These are phyloP conservation scores for Podospora tetraspora DNA, from an alignment of 495 filamentous ascomycete genomes.

Conservation along the genomic window DNA sequence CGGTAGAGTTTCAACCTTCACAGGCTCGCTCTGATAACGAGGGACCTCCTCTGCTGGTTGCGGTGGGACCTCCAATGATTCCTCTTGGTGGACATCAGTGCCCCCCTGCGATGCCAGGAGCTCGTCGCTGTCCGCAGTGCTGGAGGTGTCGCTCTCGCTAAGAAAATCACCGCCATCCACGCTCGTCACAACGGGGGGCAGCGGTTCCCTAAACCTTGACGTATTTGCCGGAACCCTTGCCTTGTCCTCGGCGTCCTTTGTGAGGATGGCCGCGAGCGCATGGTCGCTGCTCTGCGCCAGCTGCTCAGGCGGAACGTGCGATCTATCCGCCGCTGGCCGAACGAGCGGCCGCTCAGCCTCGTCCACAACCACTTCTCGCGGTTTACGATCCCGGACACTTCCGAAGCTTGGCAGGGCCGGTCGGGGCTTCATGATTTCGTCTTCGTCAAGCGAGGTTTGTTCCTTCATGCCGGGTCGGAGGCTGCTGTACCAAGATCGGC, in stretches of 20 bases:
- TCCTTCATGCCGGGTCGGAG: conserved; percentile 49
- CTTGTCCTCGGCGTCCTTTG: conserved; percentile 40
- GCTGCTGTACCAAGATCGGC: conserved; percentile 50
- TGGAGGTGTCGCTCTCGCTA: conserved; percentile 39
- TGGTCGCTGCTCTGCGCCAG: conserved; percentile 59
- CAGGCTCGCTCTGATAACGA: not conserved
- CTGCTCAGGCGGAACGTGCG: conserved; percentile 18
- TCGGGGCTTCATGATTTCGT: conserved; percentile 69
- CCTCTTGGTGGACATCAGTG: not conserved
- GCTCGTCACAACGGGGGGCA: conserved; percentile 62
- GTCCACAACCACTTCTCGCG: conserved; percentile 23
- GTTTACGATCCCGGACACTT: conserved; percentile 58
- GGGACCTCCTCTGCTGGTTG: not conserved
- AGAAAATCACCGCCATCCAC: conserved; percentile 56
- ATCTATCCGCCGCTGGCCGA: conserved; percentile 36
- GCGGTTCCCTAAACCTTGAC: conserved; percentile 49
- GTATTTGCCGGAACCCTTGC: conserved; percentile 42
- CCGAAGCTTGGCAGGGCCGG: conserved; percentile 79
- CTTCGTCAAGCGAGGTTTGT: conserved; percentile 46
- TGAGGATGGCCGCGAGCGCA: conserved; percentile 54
- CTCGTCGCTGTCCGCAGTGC: conserved; percentile 18
- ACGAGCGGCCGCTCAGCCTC: conserved; percentile 47
- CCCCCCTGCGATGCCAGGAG: conserved; percentile 3
- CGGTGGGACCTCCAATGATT: not conserved
- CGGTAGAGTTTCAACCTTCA: not conserved